Conservation (phyloP, 257 asterid species). For the Coffea canephora region DNA sequence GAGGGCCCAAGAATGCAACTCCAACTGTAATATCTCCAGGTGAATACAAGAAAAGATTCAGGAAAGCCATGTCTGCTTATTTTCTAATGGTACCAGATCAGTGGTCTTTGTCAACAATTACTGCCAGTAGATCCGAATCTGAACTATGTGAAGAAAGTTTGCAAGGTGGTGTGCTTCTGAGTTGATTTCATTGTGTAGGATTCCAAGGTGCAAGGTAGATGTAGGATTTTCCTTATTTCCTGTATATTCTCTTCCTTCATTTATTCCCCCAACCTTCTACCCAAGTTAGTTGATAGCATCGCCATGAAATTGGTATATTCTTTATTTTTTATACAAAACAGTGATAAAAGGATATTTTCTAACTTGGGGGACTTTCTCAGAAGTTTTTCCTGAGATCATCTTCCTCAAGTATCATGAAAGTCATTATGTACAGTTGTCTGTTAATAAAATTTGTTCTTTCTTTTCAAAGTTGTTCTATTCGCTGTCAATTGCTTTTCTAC, state of each 20-base stretch:
- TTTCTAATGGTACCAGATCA: conserved; percentile 80
- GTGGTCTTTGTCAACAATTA: conserved; percentile 48
- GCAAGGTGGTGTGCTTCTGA: background rate
- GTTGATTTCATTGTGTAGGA: background rate
- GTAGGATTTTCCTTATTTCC: background rate
- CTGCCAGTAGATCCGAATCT: conserved; percentile 29
- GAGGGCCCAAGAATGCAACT: conserved; percentile 62
- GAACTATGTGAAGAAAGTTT: conserved; percentile 33
- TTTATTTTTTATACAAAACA: background rate
- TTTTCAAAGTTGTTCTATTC: background rate
- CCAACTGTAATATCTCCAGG: conserved; percentile 75
- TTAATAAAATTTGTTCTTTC: background rate
- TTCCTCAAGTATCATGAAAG: background rate
- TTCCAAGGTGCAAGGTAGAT: background rate
- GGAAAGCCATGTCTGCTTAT: conserved; percentile 86
- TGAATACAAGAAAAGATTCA: conserved; percentile 70
- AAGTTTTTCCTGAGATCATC: background rate
- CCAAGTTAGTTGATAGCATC: background rate
- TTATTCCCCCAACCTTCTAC: background rate
- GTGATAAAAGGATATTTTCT: background rate
- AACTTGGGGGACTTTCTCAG: background rate
- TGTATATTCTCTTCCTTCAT: background rate
- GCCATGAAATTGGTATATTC: conserved; percentile 1
- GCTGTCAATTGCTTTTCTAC: background rate
- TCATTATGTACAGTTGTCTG: background rate